Evolutionary conservation across 2,329 filamentous ascomycete species (phyloP).

Genomic region (Phyllosticta citribraziliensis): DNA sequence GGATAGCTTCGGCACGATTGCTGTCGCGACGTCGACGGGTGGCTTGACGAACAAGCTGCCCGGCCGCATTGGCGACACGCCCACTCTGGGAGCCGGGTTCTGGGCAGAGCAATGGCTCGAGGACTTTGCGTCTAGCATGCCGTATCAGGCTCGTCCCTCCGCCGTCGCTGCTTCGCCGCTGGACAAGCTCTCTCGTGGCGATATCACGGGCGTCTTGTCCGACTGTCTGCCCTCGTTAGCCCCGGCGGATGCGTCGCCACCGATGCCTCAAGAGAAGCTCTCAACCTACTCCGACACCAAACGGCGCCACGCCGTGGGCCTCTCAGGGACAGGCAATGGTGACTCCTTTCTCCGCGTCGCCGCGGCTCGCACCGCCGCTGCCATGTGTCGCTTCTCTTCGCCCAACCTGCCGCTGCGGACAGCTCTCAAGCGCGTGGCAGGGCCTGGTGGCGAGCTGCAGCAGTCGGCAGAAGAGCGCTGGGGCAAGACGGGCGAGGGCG

Average conservation of each 20-base stretch:
- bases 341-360: slow-evolving; percentile 70
- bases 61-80: slow-evolving; percentile 78
- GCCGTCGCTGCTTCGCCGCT: slow-evolving; percentile 14
- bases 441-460: slow-evolving; percentile 63
- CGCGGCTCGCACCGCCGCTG: slow-evolving; percentile 61
- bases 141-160: slow-evolving; percentile 9
- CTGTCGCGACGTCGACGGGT: slow-evolving; percentile 57
- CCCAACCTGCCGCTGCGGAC: slow-evolving; percentile 39
- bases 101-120: slow-evolving; percentile 80
- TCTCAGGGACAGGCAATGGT: slow-evolving; percentile 79
- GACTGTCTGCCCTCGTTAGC: slow-evolving; percentile 47
- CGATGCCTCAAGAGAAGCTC: not conserved
- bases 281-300: not conserved
- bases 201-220: slow-evolving; percentile 42
- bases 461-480: slow-evolving; percentile 64
- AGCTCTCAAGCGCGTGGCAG: slow-evolving; percentile 57
- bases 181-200: slow-evolving; percentile 21
- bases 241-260: slow-evolving; percentile 18
- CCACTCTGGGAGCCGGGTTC: slow-evolving; percentile 72
- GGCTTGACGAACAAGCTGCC: slow-evolving; percentile 84
- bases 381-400: slow-evolving; percentile 57
- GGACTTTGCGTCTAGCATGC: slow-evolving; percentile 19
- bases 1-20: slow-evolving; percentile 65
- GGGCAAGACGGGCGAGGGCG: slow-evolving; percentile 61
- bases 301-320: slow-evolving; percentile 39